A percentile compares a stretch with the other conserved stretches of the same genome.
Evolutionary conservation across 768 basidiomycete species (phyloP).

Genomic region (Pholiota conissans): DNA sequence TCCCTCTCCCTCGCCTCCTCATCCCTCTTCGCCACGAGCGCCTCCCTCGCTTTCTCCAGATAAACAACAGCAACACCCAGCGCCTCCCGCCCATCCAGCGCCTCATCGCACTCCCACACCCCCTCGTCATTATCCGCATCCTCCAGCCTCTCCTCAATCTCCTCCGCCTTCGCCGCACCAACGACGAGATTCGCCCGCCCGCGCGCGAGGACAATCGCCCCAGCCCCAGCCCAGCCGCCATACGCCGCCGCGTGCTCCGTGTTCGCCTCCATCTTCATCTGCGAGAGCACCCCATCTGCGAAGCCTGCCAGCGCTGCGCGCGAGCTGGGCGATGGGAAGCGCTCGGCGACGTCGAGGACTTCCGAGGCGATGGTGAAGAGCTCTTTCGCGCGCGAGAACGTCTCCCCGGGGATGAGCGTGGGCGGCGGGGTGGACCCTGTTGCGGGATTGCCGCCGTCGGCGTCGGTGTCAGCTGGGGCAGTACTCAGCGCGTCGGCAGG

Average conservation of each 20-base stretch:
- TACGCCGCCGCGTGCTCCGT: constrained; percentile 49
- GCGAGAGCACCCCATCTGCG: constrained; percentile 60
- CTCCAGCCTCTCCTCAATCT: constrained; percentile 55
- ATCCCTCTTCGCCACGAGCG: constrained; percentile 9
- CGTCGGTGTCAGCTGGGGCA: background rate
- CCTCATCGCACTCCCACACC: constrained; percentile 44
- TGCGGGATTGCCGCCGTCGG: constrained; percentile 3
- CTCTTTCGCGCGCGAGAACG: constrained; percentile 57
- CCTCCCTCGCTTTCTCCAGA: constrained; percentile 39
- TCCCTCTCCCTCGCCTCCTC: constrained; percentile 12
- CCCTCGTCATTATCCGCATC: constrained; percentile 26
- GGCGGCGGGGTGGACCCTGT: constrained; percentile 8
- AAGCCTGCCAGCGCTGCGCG: constrained; percentile 58
- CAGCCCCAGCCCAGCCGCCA: constrained; percentile 38
- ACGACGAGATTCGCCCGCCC: constrained; percentile 58
- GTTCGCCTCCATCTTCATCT: constrained; percentile 65
- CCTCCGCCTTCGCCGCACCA: constrained; percentile 56
- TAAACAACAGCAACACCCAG: constrained; percentile 44
- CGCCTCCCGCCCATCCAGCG: constrained; percentile 55
- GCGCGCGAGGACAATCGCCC: constrained; percentile 39
- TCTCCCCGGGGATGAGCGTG: constrained; percentile 14
- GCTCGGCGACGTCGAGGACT: constrained; percentile 61
- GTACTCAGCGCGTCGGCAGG: background rate
- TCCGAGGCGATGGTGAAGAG: constrained; percentile 64
- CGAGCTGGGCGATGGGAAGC: constrained; percentile 42